Evolutionary conservation across 495 filamentous ascomycete species (phyloP), one percentile per base, ranked within the genome.

Genomic region (Penicillium pulvis): DNA sequence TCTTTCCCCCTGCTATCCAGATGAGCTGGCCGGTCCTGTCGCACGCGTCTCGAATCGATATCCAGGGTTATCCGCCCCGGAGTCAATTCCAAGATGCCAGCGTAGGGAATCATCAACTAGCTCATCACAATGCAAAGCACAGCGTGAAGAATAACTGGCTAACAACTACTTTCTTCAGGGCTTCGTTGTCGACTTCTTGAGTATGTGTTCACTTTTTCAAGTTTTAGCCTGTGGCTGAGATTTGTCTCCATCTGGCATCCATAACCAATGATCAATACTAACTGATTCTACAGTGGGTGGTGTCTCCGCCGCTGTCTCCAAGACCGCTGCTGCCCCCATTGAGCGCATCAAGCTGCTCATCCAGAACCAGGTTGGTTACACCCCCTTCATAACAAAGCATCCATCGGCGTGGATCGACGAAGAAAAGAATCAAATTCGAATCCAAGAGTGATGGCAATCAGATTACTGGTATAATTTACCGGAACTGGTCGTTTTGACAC

Each of bases 261-360:
- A 19, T 6, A 2, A 45, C 24, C 5, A 44, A 12, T 41, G n/a
- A 50, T 28, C 8, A 17, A 59, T 71, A 69, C 70, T 77, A 68
- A 78, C 75, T 59, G 43, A 55, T 36, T 16, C 51, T 59, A 72
- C 69, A 94, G 91, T 98, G 95, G 94, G 94, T 90, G 94, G 94
- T 96, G 89, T 98, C 65, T 97, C 94, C 71, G 94, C 94, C 74
- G 94, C 94, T 80, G 92, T 98, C 88, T 98, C 94, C 70, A 98
- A 98, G 90, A 98, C 94, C 67, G 95, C 95, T 74, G 94, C 94
- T 78, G 94, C 94, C 82, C 94, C 94, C 81, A 98, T 98, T 71
- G 94, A 98, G 92, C 94, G 94, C 90, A 89, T 98, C 83, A 98
- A 98, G 92, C 94, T 98, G 74, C 90, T 98, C 71, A 96, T 98